Evolutionary conservation across 2,329 filamentous ascomycete species (phyloP).

Genomic region (Rutstroemia sydowiana): DNA sequence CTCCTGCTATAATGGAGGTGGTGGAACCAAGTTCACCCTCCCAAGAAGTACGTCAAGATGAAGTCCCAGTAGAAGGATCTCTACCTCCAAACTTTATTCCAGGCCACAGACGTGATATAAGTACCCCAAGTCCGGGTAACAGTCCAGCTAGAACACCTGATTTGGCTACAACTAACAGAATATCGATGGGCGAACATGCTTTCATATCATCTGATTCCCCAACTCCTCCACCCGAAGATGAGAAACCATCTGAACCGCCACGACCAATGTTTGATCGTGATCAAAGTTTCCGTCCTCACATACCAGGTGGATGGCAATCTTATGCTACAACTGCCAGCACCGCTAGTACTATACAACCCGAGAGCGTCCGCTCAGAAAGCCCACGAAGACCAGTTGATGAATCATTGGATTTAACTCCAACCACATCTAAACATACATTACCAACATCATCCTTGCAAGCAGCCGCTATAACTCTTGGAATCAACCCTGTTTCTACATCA

Average conservation of each 20-base stretch:
- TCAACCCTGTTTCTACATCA: slow-evolving; percentile 13
- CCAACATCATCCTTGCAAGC: slow-evolving; percentile 15
- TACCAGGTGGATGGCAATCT: slow-evolving; percentile 29
- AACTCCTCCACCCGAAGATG: not conserved
- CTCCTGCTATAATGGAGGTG: slow-evolving; percentile 50
- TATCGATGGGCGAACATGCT: slow-evolving; percentile 37
- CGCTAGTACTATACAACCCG: slow-evolving; percentile 12
- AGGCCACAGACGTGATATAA: slow-evolving; percentile 50
- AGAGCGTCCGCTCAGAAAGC: not conserved
- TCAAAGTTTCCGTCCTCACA: slow-evolving; percentile 24
- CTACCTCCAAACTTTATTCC: slow-evolving; percentile 36
- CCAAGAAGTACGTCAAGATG: not conserved
- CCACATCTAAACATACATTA: slow-evolving; percentile 18
- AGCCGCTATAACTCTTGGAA: slow-evolving; percentile 30
- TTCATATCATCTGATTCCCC: slow-evolving; percentile 26
- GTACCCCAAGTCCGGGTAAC: slow-evolving; percentile 49
- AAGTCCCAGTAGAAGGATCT: slow-evolving; percentile 10
- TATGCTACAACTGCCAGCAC: slow-evolving; percentile 24
- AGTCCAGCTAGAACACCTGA: slow-evolving; percentile 54
- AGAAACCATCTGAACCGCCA: slow-evolving; percentile 12
- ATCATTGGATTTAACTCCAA: slow-evolving; percentile 21
- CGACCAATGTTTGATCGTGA: slow-evolving; percentile 22
- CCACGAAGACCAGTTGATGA: slow-evolving; percentile 7
- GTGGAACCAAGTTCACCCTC: slow-evolving; percentile 23
- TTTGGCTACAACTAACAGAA: slow-evolving; percentile 36